Percentiles rank a stretch among this genome's conserved stretches.
These are phyloP conservation scores for Glycine soja DNA, from an alignment of 306 rosid species.

Conservation along the genomic window DNA sequence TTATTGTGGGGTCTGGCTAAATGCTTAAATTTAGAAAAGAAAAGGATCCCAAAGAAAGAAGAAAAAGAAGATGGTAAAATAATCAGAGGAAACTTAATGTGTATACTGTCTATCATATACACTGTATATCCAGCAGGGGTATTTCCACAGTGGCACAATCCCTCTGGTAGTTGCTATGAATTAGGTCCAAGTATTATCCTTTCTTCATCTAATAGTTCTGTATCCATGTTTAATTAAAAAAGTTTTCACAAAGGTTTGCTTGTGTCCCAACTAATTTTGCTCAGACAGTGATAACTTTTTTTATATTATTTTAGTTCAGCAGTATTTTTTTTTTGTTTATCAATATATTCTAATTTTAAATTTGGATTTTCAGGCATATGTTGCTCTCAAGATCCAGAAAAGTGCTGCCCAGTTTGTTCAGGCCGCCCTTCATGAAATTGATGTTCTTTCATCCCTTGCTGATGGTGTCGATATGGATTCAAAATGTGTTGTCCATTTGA, in stretches of 20 bases:
- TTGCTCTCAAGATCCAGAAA: conserved; percentile 98
- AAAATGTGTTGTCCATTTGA: conserved; percentile 72
- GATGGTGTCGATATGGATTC: conserved; percentile 66
- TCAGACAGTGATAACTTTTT: neutral
- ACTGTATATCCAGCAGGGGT: conserved; percentile 5
- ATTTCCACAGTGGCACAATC: neutral
- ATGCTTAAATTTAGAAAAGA: conserved; percentile 27
- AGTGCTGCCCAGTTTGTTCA: conserved; percentile 93
- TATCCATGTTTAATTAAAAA: conserved; percentile 17
- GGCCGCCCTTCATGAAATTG: conserved; percentile 95
- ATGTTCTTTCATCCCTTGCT: conserved; percentile 75
- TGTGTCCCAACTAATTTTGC: conserved; percentile 20
- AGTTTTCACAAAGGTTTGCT: neutral
- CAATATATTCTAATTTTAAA: neutral
- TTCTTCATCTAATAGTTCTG: conserved; percentile 18
- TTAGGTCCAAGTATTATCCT: conserved; percentile 28
- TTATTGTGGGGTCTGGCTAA: neutral
- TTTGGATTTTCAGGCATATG: conserved; percentile 64
- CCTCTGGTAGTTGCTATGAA: neutral
- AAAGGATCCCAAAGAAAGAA: conserved; percentile 8
- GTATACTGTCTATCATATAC: neutral
- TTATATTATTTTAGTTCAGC: neutral
- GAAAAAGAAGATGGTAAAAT: neutral
- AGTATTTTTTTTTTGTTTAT: neutral
- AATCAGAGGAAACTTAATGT: neutral